Evolutionary conservation across 1,284 basidiomycete species (phyloP).

Genomic region (Austropuccinia psidii): DNA sequence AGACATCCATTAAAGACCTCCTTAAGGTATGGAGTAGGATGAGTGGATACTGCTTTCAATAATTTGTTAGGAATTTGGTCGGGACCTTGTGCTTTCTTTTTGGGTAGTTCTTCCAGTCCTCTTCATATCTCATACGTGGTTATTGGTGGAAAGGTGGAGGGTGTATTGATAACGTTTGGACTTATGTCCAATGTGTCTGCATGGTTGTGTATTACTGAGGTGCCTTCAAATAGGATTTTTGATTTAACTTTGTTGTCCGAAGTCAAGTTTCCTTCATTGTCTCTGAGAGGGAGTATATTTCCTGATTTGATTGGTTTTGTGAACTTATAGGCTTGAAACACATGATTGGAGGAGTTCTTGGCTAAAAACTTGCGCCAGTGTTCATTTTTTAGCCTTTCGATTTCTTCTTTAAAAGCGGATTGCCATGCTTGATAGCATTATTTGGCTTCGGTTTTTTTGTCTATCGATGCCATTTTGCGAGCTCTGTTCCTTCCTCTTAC

Average conservation of each 20-base stretch:
- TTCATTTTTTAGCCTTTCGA: too few relatives aligned
- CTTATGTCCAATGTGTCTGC: neutral
- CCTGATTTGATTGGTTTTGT: neutral
- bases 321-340: neutral
- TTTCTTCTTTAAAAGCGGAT: too few relatives aligned
- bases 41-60: neutral
- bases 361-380: too few relatives aligned
- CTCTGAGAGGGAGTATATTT: neutral
- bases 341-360: too few relatives aligned
- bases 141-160: too few relatives aligned
- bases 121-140: neutral
- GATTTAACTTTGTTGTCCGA: neutral
- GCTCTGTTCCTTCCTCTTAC: too few relatives aligned
- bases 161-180: too few relatives aligned
- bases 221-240: neutral
- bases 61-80: conserved; percentile 6
- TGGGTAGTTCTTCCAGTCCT: neutral
- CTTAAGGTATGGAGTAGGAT: neutral
- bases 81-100: neutral
- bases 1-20: neutral
- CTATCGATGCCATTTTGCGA: too few relatives aligned
- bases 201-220: neutral
- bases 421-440: too few relatives aligned
- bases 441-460: too few relatives aligned
- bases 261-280: neutral